Conservation (phyloP, 2,329 filamentous ascomycete genomes). For the Pezicula neosporulosa region DNA sequence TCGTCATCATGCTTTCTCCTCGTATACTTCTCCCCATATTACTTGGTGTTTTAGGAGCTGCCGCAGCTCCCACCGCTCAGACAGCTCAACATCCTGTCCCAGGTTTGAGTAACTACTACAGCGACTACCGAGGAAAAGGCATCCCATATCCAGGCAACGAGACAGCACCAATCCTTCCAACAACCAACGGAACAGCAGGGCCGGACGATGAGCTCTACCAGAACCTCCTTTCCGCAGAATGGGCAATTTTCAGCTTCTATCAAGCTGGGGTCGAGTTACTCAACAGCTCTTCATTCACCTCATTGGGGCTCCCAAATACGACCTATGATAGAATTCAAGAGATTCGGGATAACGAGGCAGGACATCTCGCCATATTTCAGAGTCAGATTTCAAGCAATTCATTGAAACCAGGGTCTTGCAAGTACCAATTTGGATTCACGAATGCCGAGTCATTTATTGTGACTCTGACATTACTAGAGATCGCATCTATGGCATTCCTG, state of each 20-base stretch:
- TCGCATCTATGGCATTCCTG: conserved; percentile 36
- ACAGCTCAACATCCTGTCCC: not conserved
- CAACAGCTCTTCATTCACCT: conserved; percentile 31
- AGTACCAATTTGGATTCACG: conserved; percentile 27
- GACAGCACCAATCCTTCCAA: not conserved
- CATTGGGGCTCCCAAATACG: conserved; percentile 32
- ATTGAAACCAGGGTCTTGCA: conserved; percentile 35
- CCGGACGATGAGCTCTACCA: not conserved
- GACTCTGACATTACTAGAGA: conserved; percentile 32
- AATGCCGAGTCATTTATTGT: conserved; percentile 23
- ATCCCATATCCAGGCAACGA: not conserved
- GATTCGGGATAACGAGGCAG: conserved; percentile 44
- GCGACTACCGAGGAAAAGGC: not conserved
- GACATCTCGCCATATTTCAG: conserved; percentile 42
- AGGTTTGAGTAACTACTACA: not conserved
- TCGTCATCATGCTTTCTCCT: too few species aligned
- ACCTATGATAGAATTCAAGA: conserved; percentile 37
- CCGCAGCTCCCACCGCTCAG: too few species aligned
- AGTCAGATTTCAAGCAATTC: conserved; percentile 36
- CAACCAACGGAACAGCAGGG: not conserved
- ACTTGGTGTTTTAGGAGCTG: too few species aligned
- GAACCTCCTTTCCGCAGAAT: conserved; percentile 37
- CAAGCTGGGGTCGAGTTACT: conserved; percentile 37
- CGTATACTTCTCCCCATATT: too few species aligned
- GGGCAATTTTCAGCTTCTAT: conserved; percentile 42